Evolutionary conservation across 352 stramenopile species (phyloP).

Genomic region (Pythium periplocum): DNA sequence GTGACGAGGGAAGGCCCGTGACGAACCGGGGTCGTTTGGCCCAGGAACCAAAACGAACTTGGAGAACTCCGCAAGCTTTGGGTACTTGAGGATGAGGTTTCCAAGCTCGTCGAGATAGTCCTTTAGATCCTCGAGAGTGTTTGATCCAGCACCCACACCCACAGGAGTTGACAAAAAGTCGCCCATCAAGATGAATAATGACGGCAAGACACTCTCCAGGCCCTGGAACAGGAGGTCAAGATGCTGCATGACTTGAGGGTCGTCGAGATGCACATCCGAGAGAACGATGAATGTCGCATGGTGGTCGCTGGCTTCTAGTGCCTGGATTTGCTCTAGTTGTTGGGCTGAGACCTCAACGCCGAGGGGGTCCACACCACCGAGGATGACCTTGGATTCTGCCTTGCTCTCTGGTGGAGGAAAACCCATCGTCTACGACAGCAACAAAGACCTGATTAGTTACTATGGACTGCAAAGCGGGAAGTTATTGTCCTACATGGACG

Average conservation of each 20-base stretch:
- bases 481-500: slow-evolving; percentile 57
- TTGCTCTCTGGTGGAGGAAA: slow-evolving; percentile 88
- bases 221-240: slow-evolving; percentile 88
- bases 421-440: slow-evolving; percentile 67
- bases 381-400: slow-evolving; percentile 57
- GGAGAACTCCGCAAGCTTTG: slow-evolving; percentile 71
- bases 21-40: slow-evolving; percentile 87
- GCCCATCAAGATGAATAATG: slow-evolving; percentile 93
- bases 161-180: slow-evolving; percentile 88
- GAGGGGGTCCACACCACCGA: slow-evolving; percentile 76
- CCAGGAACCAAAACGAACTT: slow-evolving; percentile 92
- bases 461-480: not conserved
- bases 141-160: slow-evolving; percentile 56
- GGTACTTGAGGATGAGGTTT: slow-evolving; percentile 86
- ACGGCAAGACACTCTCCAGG: slow-evolving; percentile 66
- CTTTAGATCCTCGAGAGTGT: slow-evolving; percentile 71
- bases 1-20: slow-evolving; percentile 73
- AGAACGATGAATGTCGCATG: slow-evolving; percentile 91
- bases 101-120: slow-evolving; percentile 89
- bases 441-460: slow-evolving; percentile 1
- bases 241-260: slow-evolving; percentile 85
- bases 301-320: slow-evolving; percentile 75
- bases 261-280: slow-evolving; percentile 92
- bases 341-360: slow-evolving; percentile 75
- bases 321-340: slow-evolving; percentile 74